Conservation (phyloP, 257 asterid genomes). For the Solanum verrucosum region DNA sequence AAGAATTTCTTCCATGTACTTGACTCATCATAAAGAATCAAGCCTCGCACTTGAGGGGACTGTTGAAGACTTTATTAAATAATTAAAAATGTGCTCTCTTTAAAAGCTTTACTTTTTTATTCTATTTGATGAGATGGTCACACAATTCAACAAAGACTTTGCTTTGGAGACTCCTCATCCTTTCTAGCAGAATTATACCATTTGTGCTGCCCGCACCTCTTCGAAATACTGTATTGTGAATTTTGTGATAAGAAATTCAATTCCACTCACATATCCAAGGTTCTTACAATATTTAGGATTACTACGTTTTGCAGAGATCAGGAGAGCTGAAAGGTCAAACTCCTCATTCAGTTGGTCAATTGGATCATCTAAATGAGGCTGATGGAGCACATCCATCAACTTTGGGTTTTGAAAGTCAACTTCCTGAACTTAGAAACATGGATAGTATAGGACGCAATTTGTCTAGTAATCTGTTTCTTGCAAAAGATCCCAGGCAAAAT, state of each 20-base stretch:
- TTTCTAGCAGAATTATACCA: background rate
- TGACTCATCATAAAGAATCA: background rate
- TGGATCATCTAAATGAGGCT: slow-evolving; percentile 34
- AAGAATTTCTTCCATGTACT: background rate
- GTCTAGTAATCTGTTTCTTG: slow-evolving; percentile 19
- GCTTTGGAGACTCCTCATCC: background rate
- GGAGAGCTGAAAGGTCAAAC: slow-evolving; percentile 37
- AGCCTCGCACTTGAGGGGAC: background rate
- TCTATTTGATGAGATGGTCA: background rate
- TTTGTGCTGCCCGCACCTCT: background rate
- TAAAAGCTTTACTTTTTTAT: background rate
- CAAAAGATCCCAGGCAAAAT: slow-evolving; percentile 28
- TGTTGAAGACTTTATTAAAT: background rate
- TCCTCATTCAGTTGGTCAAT: slow-evolving; percentile 31
- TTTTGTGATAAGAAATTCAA: background rate
- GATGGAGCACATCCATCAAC: slow-evolving; percentile 26
- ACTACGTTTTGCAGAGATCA: slow-evolving; percentile 47
- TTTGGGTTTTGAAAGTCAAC: slow-evolving; percentile 34
- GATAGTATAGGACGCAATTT: slow-evolving; percentile 32
- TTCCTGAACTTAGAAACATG: slow-evolving; percentile 28
- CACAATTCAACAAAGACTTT: background rate
- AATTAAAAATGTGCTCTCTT: background rate
- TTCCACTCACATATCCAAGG: background rate
- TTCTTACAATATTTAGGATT: slow-evolving; percentile 2
- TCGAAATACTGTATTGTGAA: background rate